Conservation (phyloP, 2,329 filamentous ascomycete species). For the Colletotrichum navitas region DNA sequence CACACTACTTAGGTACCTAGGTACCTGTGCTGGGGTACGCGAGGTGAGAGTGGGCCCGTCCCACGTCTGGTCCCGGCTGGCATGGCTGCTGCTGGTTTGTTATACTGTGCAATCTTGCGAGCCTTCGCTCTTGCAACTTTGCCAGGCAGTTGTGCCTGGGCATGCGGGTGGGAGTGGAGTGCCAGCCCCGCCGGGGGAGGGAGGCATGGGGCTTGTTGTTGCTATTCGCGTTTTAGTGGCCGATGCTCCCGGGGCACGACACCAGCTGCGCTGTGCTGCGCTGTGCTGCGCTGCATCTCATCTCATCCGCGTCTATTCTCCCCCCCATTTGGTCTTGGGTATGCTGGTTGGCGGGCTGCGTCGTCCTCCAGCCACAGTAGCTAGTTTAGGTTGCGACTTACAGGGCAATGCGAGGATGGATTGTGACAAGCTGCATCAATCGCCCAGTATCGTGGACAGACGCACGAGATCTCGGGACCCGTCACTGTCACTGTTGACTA, state of each 20-base stretch:
- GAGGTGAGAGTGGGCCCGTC: not conserved
- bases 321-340: not conserved
- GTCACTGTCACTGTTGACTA: constrained; percentile 24
- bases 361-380: constrained; percentile 34
- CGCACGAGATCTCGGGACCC: constrained; percentile 25
- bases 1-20: not conserved
- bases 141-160: constrained; percentile 5
- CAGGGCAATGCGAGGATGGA: constrained; percentile 8
- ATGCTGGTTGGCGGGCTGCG: not conserved
- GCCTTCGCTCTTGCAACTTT: not conserved
- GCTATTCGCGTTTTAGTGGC: constrained; percentile 40
- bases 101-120: constrained; percentile 4
- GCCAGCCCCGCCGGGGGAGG: constrained; percentile 29
- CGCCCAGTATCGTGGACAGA: constrained; percentile 7
- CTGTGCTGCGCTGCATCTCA: constrained; percentile 25
- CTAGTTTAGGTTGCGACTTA: constrained; percentile 16
- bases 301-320: constrained; percentile 1
- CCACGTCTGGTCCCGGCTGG: constrained; percentile 9
- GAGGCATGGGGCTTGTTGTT: constrained; percentile 37
- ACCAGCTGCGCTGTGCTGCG: constrained; percentile 5
- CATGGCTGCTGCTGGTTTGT: not conserved
- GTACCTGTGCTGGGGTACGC: not conserved
- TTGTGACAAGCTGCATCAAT: not conserved
- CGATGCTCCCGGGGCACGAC: constrained; percentile 1
- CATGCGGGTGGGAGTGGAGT: constrained; percentile 7